These are phyloP conservation scores for Geranium incanum DNA, from an alignment of 441 rosid species.

Conservation along the genomic window DNA sequence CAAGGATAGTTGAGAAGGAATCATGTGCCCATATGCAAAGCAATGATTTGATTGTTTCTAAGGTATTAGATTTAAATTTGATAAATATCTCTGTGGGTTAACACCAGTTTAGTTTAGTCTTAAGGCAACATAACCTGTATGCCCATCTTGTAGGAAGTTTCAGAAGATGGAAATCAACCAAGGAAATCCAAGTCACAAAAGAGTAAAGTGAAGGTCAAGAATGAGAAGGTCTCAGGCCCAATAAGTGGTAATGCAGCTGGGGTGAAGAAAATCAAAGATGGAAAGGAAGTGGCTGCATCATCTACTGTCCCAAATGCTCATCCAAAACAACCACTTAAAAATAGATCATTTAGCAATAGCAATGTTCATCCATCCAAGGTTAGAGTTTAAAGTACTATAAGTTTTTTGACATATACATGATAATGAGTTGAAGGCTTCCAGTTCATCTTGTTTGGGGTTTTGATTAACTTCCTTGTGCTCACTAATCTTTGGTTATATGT, in stretches of 20 bases:
- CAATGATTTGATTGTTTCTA: constrained; percentile 31
- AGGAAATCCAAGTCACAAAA: constrained; percentile 36
- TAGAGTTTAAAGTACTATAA: constrained; percentile 12
- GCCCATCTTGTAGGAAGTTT: constrained; percentile 32
- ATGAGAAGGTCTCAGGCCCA: constrained; percentile 38
- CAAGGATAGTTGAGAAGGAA: constrained; percentile 27
- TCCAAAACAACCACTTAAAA: constrained; percentile 43
- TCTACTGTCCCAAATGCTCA: constrained; percentile 40
- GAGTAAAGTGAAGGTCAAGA: constrained; percentile 40
- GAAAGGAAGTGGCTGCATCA: constrained; percentile 30
- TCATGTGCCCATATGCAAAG: constrained; percentile 22
- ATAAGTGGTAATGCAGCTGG: constrained; percentile 39
- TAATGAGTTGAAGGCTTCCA: not conserved
- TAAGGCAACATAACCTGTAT: constrained; percentile 15
- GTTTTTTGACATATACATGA: constrained; percentile 10
- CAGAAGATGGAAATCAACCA: constrained; percentile 30
- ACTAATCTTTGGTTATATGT: constrained; percentile 31
- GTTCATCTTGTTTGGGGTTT: not conserved
- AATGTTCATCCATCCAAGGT: constrained; percentile 46
- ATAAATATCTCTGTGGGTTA: constrained; percentile 9
- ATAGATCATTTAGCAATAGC: constrained; percentile 44
- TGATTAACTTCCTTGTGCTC: constrained; percentile 7
- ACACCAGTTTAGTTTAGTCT: constrained; percentile 13
- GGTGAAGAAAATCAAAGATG: constrained; percentile 44
- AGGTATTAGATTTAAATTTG: constrained; percentile 23